Base-by-base conservation (phyloP, 1,284 basidiomycete species). In the Thecaphora frezii region DNA sequence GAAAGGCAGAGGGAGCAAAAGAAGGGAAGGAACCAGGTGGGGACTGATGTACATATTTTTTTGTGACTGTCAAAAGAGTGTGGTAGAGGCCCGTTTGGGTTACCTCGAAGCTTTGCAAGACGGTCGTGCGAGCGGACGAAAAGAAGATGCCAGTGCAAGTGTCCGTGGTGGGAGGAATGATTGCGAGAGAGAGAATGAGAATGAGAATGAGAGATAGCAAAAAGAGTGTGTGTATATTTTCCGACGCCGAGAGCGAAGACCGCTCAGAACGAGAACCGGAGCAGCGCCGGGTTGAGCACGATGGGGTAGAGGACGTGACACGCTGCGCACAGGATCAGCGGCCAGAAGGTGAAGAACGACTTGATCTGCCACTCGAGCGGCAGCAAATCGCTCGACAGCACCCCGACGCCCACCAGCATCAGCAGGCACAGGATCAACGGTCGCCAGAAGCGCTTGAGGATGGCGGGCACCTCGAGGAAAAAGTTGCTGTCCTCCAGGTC, bases 391-490 rank as follows among this genome's bases (percentile, higher is more conserved):
- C 83, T 82, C 0, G 84, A 81, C 28, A 89, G 74, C 28, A 89
- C 74, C 48, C 85, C 77, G 81, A 89, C 86, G 47, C 74, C 81
- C 39, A 90, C 59, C 24, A 85, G 54, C 55, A 92, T 47, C 2
- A 86, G 82, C 8, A 54, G 21, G 45, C 51, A 54, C 37, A 58
- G 25, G 43, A 30, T 42, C 40, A 53, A 45, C 44, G 51, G 47
- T 36, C 51, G 47, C 66, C 69, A 73, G 57, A 67, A 66, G 16
- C 59, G 33, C 43, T 56, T 55, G 37, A 69, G 81, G 76, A 91
- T 91, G 58, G 84, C 85, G 0, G 91, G 91, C 9, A 91, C 86
- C 78, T 93, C 90, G 48, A 88, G 85, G 85, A 89, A 92, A 82
- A 92, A 91, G 79, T 91, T 91, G 45, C 48, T 48, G 30, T 69